Conservation (phyloP, 2,329 filamentous ascomycete genomes). For the Alternaria consortialis region DNA sequence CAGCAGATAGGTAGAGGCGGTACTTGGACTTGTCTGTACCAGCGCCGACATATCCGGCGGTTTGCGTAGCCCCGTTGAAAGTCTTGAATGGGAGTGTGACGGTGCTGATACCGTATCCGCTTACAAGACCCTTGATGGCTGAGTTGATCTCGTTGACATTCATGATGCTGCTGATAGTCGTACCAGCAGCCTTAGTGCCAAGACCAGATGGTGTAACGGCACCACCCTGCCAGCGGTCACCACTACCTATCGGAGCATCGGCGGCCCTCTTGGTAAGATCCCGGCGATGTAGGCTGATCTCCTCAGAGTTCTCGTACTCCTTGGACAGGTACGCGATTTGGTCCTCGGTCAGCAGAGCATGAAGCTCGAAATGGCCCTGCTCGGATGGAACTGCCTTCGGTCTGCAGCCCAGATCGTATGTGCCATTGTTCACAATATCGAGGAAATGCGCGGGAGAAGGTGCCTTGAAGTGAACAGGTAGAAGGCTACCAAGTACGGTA, state of each 20-base stretch:
- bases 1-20: slow-evolving; percentile 61
- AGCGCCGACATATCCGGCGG: slow-evolving; percentile 58
- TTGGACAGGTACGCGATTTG: slow-evolving; percentile 44
- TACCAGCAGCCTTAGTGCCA: slow-evolving; percentile 49
- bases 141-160: slow-evolving; percentile 58
- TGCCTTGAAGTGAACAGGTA: slow-evolving; percentile 45
- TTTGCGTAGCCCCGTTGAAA: slow-evolving; percentile 53
- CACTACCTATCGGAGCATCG: slow-evolving; percentile 46
- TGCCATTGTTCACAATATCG: slow-evolving; percentile 47
- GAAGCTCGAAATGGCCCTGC: slow-evolving; percentile 43
- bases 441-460: slow-evolving; percentile 40
- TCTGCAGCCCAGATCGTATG: slow-evolving; percentile 48
- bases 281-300: slow-evolving; percentile 34
- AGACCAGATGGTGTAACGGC: slow-evolving; percentile 54
- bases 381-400: slow-evolving; percentile 42
- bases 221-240: slow-evolving; percentile 56
- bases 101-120: slow-evolving; percentile 53
- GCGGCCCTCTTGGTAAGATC: slow-evolving; percentile 40
- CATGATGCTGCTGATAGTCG: slow-evolving; percentile 56
- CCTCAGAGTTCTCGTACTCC: slow-evolving; percentile 32
- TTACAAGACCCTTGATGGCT: slow-evolving; percentile 56
- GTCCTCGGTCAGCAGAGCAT: slow-evolving; percentile 46
- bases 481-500: slow-evolving; percentile 38
- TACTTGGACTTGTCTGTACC: slow-evolving; percentile 55
- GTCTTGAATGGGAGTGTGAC: slow-evolving; percentile 58